These are phyloP conservation scores for Tardiomyces digboiensis DNA, from an alignment of 1,139 yeast genomes.

Conservation along the genomic window DNA sequence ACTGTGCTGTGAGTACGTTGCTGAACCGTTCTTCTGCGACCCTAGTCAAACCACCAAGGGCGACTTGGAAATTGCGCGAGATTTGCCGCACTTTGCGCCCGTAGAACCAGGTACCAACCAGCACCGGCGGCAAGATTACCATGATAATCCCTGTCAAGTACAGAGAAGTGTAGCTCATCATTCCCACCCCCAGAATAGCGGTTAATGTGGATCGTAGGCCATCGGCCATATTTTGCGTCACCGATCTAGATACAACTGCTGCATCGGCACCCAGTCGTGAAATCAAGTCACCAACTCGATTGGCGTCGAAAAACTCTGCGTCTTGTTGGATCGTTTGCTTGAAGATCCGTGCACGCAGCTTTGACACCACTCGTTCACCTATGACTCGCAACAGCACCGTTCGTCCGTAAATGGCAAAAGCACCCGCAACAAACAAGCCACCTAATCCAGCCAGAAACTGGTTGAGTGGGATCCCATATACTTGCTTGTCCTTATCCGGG, in stretches of 20 bases:
- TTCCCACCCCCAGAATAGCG: slow-evolving; percentile 70
- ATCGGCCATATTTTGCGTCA: slow-evolving; percentile 86
- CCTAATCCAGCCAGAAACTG: slow-evolving; percentile 41
- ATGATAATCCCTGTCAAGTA: slow-evolving; percentile 69
- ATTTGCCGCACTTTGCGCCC: slow-evolving; percentile 72
- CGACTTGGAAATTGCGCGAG: slow-evolving; percentile 72
- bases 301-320: slow-evolving; percentile 85
- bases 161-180: slow-evolving; percentile 87
- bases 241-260: slow-evolving; percentile 75
- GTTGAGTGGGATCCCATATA: slow-evolving; percentile 40
- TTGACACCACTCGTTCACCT: slow-evolving; percentile 82
- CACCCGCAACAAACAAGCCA: slow-evolving; percentile 56
- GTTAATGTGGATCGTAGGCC: slow-evolving; percentile 76
- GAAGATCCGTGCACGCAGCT: slow-evolving; percentile 69
- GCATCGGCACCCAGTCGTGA: slow-evolving; percentile 86
- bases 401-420: slow-evolving; percentile 73
- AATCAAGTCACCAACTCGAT: slow-evolving; percentile 89
- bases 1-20: slow-evolving; percentile 79
- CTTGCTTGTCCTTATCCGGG: slow-evolving; percentile 29
- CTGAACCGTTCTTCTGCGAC: slow-evolving; percentile 89
- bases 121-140: slow-evolving; percentile 72
- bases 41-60: slow-evolving; percentile 77
- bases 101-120: slow-evolving; percentile 63
- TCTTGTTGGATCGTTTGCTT: slow-evolving; percentile 75
- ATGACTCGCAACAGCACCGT: slow-evolving; percentile 60